Evolutionary conservation across 2,329 filamentous ascomycete species (phyloP).

Genomic region (Rosellinia necatrix): DNA sequence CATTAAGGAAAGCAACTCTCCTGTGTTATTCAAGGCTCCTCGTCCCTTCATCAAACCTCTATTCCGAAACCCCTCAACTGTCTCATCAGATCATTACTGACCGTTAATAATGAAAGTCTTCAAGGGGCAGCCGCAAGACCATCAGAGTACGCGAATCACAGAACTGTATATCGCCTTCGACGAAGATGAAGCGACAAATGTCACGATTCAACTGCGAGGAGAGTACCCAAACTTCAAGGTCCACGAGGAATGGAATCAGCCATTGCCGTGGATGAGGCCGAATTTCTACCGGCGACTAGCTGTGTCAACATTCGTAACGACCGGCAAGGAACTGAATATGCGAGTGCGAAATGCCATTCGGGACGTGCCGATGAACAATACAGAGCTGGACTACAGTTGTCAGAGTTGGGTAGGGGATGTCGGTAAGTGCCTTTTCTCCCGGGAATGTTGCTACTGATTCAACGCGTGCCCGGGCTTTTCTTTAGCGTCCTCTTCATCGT

Average conservation of each 20-base stretch:
- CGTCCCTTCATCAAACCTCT: too few relatives aligned
- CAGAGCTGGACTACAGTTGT: constrained; percentile 36
- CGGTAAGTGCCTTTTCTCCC: constrained; percentile 15
- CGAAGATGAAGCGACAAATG: constrained; percentile 37
- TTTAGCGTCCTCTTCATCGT: neutral
- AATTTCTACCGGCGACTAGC: constrained; percentile 38
- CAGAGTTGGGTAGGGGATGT: constrained; percentile 40
- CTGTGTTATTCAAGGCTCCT: neutral
- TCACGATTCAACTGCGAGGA: constrained; percentile 39
- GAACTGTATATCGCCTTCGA: constrained; percentile 39
- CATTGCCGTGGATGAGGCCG: constrained; percentile 33
- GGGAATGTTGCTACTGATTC: neutral
- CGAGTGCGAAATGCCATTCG: constrained; percentile 35
- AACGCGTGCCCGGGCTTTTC: too few relatives aligned
- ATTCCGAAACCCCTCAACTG: neutral
- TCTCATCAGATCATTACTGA: constrained; percentile 6
- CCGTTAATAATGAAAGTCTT: constrained; percentile 30
- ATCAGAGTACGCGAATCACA: constrained; percentile 38
- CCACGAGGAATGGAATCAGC: constrained; percentile 35
- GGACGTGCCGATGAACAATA: constrained; percentile 35
- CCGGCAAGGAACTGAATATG: constrained; percentile 30
- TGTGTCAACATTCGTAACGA: constrained; percentile 34
- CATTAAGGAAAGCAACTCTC: neutral
- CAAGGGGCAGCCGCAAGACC: constrained; percentile 38
- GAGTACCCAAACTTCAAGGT: constrained; percentile 35